These are phyloP conservation scores for Termitomyces sp. DNA, from an alignment of 768 basidiomycete genomes.

Conservation along the genomic window DNA sequence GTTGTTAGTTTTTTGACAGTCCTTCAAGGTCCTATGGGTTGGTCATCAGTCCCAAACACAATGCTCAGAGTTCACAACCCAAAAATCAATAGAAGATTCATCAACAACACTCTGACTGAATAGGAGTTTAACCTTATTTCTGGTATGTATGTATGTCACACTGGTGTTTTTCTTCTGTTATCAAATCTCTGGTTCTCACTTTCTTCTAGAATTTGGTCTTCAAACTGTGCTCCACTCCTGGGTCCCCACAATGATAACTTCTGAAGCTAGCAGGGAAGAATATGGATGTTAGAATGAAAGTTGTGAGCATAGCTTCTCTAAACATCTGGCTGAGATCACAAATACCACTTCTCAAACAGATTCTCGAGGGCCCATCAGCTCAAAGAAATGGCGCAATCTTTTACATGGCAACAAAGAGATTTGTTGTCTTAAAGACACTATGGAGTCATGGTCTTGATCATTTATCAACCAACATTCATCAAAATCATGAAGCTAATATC, in stretches of 20 bases:
- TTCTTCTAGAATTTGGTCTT: too few relatives aligned
- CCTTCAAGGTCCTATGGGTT: not conserved
- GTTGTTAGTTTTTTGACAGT: not conserved
- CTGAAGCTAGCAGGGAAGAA: too few relatives aligned
- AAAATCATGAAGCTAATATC: not conserved
- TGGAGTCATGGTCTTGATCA: not conserved
- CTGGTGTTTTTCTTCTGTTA: too few relatives aligned
- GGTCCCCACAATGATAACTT: not conserved
- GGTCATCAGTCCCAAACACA: not conserved
- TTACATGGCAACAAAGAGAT: not conserved
- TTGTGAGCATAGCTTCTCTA: too few relatives aligned
- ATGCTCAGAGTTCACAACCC: too few relatives aligned
- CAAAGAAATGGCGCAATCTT: conserved; percentile 2
- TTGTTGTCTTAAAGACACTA: not conserved
- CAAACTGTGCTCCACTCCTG: conserved; percentile 5
- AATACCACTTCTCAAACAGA: not conserved
- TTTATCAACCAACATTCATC: not conserved
- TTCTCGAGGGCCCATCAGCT: not conserved
- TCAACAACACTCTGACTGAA: too few relatives aligned
- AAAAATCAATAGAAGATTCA: too few relatives aligned
- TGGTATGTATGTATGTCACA: too few relatives aligned
- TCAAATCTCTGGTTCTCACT: too few relatives aligned
- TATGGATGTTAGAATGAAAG: too few relatives aligned
- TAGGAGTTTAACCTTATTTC: too few relatives aligned
- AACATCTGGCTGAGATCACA: too few relatives aligned